Evolutionary conservation across 2,329 filamentous ascomycete genomes (phyloP), one percentile per base, ranked within the genome.

Genomic region (Botryotinia convoluta): DNA sequence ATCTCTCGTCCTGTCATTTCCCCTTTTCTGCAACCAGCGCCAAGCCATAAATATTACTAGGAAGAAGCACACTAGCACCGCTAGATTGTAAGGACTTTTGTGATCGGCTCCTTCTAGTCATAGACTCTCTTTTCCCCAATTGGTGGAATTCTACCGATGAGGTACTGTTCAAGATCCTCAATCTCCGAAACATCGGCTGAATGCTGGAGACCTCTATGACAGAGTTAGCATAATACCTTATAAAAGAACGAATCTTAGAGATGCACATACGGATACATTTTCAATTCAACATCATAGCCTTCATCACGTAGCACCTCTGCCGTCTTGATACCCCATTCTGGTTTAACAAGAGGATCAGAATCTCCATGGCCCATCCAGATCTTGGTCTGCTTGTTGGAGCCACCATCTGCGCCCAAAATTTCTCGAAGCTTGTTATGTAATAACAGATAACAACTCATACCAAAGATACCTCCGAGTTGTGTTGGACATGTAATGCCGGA

Each of bases 281-380:
- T 91, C 83, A 96, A 91, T 18, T 91, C 88, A 8, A 96, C 91
- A 72, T 91, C 86, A 81, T 91, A 92, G 0, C 93, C 93, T 82
- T 91, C 83, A 57, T 88, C 87, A 82, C 89, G 90, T 69, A 98
- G 83, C 74, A 87, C 81, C 59, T 93, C 86, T 4, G 87, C 89
- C 37, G 92, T 94, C 82, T 86, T 81, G 81, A 89, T 83, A 22
- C 93, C 95, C 82, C 92, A 91, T 72, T 87, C 84, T 61, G 90
- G 87, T 77, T 86, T 87, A 14, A 98, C 92, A 4, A 97, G 84
- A 22, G 87, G 87, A 82, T 99, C 95, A 0, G 83, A 84, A 75
- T 91, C 88, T n/a, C 96, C 96, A 79, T 98, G 96, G 20, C 89
- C 94, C 90, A 98, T 92, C 83, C 96, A 93, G 75, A 98, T 90